Base-by-base conservation (phyloP, 768 basidiomycete species). In the Lactifluus echinatus region DNA sequence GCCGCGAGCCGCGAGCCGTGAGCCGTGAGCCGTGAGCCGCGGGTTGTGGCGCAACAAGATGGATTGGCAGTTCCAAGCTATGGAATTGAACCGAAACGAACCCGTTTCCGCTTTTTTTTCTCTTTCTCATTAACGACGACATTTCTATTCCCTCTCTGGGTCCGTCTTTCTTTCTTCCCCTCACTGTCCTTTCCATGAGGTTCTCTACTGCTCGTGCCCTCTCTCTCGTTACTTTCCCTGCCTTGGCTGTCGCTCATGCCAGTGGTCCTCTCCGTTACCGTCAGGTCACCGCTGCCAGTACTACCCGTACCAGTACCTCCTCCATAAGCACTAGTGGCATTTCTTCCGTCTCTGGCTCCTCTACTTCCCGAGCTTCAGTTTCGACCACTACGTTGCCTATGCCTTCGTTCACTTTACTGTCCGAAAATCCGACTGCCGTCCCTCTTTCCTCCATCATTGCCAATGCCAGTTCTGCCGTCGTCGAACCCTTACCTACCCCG, bases 341-440 rank as follows among this genome's bases (percentile, higher is more conserved):
- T n/a, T 2, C 44, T 12, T 23, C 57, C 17, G 39, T 66, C n/a
- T 57, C 65, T 0, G 42, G 56, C 23, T 37, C 64, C 2, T n/a
- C 46, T 15, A 11, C 36, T 19, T 19, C 50, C 12, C 29, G 19
- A 8, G 2, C 21, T 11, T 8, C 19, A 5, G 0, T 21, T 37
- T 23, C 55, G 7, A 15, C 42, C 19, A 21, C 47, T 10, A 21
- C 37, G 21, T 17, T 49, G 5, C 52, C 66, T 8, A 70, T 74
- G 0, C 69, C 70, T 11, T 71, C 77, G 5, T 73, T 82, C 67
- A 70, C 77, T 17, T 69, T 83, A 19, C 59, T 67, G 8, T 68
- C 79, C 2, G 75, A 76, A 7, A 83, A 84, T 66, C 81, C 83
- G 0, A 84, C 82, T 29, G 84, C 84, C 42, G 69, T 81, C 46